A percentile compares a stretch with the other conserved stretches of the same genome.
These are phyloP conservation scores for Crithidia acanthocephali DNA, from an alignment of 208 protist species.

Conservation along the genomic window DNA sequence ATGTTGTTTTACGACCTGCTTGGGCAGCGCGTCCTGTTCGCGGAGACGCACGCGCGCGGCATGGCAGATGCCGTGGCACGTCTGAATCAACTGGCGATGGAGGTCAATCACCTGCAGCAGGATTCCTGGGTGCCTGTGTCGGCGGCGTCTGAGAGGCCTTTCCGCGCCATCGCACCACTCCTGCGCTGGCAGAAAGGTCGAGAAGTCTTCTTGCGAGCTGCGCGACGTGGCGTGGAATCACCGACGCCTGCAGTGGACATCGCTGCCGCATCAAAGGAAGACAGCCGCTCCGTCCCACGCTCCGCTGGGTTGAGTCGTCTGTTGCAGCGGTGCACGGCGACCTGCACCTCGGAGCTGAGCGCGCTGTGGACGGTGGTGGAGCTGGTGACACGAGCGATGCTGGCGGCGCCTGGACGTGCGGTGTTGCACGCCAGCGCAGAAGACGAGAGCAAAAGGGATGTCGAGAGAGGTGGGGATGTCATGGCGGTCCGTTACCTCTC, in stretches of 20 bases:
- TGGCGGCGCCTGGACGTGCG: not conserved
- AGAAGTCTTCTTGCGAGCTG: not conserved
- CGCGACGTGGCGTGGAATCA: not conserved
- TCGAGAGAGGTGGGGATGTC: not conserved
- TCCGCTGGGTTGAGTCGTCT: not conserved
- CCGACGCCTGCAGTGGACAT: not conserved
- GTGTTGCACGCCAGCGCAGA: not conserved
- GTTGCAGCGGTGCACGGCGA: conserved; percentile 11
- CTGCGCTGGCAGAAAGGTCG: conserved; percentile 12
- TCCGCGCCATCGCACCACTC: conserved; percentile 15
- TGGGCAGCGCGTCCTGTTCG: conserved; percentile 77
- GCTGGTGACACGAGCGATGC: not conserved
- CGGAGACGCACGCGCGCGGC: conserved; percentile 57
- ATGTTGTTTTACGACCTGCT: conserved; percentile 82
- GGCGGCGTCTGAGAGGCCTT: conserved; percentile 3
- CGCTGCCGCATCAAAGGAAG: not conserved
- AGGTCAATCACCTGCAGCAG: conserved; percentile 34
- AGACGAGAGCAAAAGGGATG: too few species aligned
- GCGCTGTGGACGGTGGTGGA: conserved; percentile 32
- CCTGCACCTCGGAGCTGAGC: conserved; percentile 11
- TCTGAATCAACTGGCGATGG: conserved; percentile 39
- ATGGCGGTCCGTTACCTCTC: not conserved
- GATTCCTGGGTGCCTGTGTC: conserved; percentile 4
- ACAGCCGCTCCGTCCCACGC: not conserved
- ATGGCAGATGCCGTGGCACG: conserved; percentile 40